These are phyloP conservation scores for Pseudotsuga menziesii DNA, from an alignment of 75 land plant species.

Conservation along the genomic window DNA sequence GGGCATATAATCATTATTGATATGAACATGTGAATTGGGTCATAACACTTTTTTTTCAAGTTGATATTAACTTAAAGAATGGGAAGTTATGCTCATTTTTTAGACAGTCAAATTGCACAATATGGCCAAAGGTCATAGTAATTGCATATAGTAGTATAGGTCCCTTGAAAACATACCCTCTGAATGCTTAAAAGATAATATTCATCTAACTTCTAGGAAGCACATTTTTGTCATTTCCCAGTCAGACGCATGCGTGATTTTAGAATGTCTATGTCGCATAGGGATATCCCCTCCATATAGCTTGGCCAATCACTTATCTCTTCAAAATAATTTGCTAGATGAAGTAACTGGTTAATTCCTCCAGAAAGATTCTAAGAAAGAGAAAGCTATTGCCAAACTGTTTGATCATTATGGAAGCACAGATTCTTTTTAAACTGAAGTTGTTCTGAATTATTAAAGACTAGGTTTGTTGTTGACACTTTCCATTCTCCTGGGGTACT, in stretches of 20 bases:
- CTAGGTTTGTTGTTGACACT: neutral
- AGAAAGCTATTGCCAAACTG: neutral
- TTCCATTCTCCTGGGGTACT: neutral
- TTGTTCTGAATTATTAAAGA: neutral
- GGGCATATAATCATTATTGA: too few species aligned
- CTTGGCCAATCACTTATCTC: neutral
- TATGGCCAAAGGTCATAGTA: neutral
- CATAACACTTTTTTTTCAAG: too few species aligned
- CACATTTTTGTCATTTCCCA: neutral
- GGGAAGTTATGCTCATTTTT: neutral
- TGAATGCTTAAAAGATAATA: neutral
- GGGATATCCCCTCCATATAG: neutral
- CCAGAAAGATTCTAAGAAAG: neutral
- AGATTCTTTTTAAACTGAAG: neutral
- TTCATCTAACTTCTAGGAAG: neutral
- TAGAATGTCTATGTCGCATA: neutral
- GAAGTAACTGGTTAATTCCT: neutral
- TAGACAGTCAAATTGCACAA: neutral
- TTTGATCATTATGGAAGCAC: neutral
- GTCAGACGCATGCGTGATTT: neutral
- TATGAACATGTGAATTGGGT: too few species aligned
- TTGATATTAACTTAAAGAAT: too few species aligned
- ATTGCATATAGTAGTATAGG: neutral
- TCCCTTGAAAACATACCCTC: neutral
- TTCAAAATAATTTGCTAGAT: neutral